phyloP scores from a whole-genome alignment of 345 rosid genomes.

The Salix arbutifolia region DNA sequence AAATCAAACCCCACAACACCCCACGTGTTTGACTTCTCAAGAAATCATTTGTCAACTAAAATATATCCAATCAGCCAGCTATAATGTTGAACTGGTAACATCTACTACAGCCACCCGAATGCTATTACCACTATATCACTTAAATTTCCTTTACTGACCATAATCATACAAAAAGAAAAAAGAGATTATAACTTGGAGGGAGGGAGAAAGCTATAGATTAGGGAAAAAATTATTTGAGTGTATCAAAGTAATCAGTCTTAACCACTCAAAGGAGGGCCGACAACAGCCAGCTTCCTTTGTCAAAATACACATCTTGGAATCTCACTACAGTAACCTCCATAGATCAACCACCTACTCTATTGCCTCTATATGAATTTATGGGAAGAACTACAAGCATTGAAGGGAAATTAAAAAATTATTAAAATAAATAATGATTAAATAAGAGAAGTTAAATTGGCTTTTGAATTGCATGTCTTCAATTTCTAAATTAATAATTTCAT shows the following conservation, averaged over 20 bases:
- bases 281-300: slow-evolving; percentile 10
- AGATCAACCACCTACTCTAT: slow-evolving; percentile 3
- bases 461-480: background rate
- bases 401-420: background rate
- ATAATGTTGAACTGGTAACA: background rate
- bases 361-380: slow-evolving; percentile 5
- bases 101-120: background rate
- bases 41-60: background rate
- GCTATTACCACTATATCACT: background rate
- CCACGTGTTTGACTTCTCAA: background rate
- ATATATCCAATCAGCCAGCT: background rate
- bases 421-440: background rate
- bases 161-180: background rate
- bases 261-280: slow-evolving; percentile 5
- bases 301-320: slow-evolving; percentile 22
- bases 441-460: background rate
- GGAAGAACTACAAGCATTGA: background rate
- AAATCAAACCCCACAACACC: background rate
- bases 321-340: slow-evolving; percentile 17
- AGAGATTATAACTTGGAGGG: background rate
- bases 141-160: background rate
- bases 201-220: background rate
- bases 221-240: background rate
- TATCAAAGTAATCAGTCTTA: background rate
- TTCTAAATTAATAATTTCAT: background rate